phyloP scores from a whole-genome alignment of 345 rosid species.

The Salix purpurea region DNA sequence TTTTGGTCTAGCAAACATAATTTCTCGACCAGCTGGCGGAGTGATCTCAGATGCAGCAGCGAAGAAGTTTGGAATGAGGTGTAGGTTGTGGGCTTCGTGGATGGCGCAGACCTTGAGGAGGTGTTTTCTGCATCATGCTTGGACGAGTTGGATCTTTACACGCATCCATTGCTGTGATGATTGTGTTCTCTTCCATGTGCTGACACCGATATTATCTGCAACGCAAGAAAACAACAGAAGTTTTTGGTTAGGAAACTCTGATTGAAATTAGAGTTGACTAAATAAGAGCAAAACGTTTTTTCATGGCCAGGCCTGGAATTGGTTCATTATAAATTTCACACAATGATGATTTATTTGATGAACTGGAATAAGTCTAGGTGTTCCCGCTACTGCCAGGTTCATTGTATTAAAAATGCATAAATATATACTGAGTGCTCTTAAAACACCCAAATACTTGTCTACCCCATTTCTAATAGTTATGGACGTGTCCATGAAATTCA shows the following conservation, averaged over 20 bases:
- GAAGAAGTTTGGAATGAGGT: slow-evolving; percentile 77
- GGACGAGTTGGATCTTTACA: slow-evolving; percentile 44
- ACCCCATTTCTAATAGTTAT: too few species aligned
- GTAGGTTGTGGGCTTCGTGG: slow-evolving; percentile 83
- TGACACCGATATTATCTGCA: background rate
- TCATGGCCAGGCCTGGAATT: too few species aligned
- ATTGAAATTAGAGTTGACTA: too few species aligned
- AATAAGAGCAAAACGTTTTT: too few species aligned
- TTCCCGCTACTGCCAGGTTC: too few species aligned
- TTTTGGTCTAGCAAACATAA: slow-evolving; percentile 67
- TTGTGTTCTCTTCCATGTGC: slow-evolving; percentile 43
- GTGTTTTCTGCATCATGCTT: slow-evolving; percentile 36
- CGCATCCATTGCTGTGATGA: slow-evolving; percentile 56
- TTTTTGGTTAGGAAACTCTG: background rate
- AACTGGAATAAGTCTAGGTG: too few species aligned
- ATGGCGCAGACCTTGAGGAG: slow-evolving; percentile 63
- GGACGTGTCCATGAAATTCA: too few species aligned
- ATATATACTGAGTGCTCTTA: too few species aligned
- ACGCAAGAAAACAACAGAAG: background rate
- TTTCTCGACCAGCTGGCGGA: slow-evolving; percentile 79
- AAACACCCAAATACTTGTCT: too few species aligned
- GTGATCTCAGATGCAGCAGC: slow-evolving; percentile 54
- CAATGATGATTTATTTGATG: too few species aligned
- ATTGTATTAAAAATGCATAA: too few species aligned
- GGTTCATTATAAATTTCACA: too few species aligned